Evolutionary conservation across 2,329 filamentous ascomycete species (phyloP), one percentile per base, ranked within the genome.

Genomic region (Cladophialophora chaetospira): DNA sequence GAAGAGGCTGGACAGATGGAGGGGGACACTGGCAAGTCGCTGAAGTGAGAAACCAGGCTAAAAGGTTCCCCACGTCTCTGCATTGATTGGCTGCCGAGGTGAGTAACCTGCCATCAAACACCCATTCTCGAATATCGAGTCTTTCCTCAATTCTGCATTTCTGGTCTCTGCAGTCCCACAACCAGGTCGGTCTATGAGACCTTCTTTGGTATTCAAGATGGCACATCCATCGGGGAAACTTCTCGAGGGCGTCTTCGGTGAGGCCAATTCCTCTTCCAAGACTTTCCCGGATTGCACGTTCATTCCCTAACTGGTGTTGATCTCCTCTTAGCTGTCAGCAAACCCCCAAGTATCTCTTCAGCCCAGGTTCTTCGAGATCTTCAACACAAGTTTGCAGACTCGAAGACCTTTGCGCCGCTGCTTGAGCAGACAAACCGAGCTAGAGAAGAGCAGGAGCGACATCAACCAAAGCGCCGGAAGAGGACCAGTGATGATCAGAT

Each of bases 311-410:
- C 58, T 42, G 35, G 52, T 17, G 17, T 33, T 36, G 23, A 28
- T 15, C 40, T 8, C 23, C 15, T 23, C 21, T 31, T 66, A 96
- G 93, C 90, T 72, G 88, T 99, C 73, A 91, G 96, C 77, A 99
- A 99, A 76, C 94, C 94, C 25, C 80, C 86, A 68, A 88, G 87
- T 67, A 84, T 93, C 68, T 91, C 88, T 71, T 97, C 93, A 29
- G 92, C 92, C 48, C 90, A 96, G 72, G 88, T 95, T 33, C 84
- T 99, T 64, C 91, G 93, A 70, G 88, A 93, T 69, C 86, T 95
- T 57, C 91, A 97, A 76, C 77, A 81, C 17, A 83, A 88, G 64
- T 96, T 97, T 80, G 90, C 91, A 65, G 83, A 85, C 9, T 97
- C 94, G 1, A 71, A 76, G 23, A 79, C 89, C 62, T 97, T 99